Conservation (phyloP, 805 yeast genomes). For the Maudiozyma bulderi region DNA sequence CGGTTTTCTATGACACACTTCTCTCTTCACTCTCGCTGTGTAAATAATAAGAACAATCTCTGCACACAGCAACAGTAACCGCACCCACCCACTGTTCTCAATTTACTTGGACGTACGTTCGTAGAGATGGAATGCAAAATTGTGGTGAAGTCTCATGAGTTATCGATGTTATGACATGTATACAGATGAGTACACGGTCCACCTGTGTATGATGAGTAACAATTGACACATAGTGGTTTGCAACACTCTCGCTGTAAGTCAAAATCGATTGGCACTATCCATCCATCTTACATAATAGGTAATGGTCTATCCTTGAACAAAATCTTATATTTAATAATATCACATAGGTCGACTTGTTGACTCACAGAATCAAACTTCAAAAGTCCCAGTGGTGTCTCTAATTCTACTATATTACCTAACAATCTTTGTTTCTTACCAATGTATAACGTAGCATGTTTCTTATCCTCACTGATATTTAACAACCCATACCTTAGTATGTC, state of each 20-base stretch:
- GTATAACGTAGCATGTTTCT: slow-evolving; percentile 42
- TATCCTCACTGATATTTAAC: slow-evolving; percentile 13
- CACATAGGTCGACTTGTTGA: slow-evolving; percentile 42
- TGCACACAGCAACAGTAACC: too few species aligned
- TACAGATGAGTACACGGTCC: too few species aligned
- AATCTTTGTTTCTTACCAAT: slow-evolving; percentile 65
- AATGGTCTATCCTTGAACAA: slow-evolving; percentile 61
- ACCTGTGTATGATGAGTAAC: too few species aligned
- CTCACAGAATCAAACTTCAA: slow-evolving; percentile 33
- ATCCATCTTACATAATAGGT: slow-evolving; percentile 52
- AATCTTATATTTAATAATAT: slow-evolving; percentile 48
- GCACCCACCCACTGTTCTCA: too few species aligned
- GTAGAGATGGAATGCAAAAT: too few species aligned
- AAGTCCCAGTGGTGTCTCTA: slow-evolving; percentile 60
- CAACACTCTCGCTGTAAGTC: background rate
- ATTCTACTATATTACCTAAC: slow-evolving; percentile 47
- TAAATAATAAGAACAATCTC: too few species aligned
- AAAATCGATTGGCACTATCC: background rate
- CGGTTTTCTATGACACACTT: too few species aligned
- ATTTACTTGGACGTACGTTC: too few species aligned
- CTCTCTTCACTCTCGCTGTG: too few species aligned
- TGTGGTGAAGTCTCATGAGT: too few species aligned
- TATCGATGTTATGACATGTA: background rate
- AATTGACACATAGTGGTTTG: too few species aligned
- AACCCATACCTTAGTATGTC: slow-evolving; percentile 21